Evolutionary conservation across 495 filamentous ascomycete genomes (phyloP).

Genomic region (Melanomma pulvis-pyrius): DNA sequence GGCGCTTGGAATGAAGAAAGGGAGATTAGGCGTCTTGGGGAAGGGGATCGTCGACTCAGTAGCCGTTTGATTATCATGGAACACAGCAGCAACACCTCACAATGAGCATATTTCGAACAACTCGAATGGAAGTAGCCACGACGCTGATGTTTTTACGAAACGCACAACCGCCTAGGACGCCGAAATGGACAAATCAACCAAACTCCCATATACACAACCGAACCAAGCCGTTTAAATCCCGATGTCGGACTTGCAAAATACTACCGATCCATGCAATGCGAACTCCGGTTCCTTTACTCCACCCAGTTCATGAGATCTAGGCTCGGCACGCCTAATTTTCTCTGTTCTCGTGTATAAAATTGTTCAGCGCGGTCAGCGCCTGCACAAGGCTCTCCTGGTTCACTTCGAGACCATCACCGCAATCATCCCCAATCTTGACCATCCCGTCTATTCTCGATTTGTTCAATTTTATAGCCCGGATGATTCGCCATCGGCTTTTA

Average conservation of each 20-base stretch:
- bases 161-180: not conserved
- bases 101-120: not conserved
- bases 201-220: not conserved
- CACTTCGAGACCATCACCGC: constrained; percentile 28
- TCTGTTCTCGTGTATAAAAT: constrained; percentile 36
- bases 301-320: not conserved
- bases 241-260: not conserved
- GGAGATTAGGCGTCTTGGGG: constrained; percentile 60
- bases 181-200: not conserved
- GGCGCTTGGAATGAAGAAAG: constrained; percentile 59
- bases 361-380: constrained; percentile 34
- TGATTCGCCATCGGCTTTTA: constrained; percentile 28
- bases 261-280: constrained; percentile 11
- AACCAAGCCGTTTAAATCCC: not conserved
- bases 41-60: constrained; percentile 29
- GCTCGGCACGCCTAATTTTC: constrained; percentile 5
- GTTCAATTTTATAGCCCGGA: constrained; percentile 16
- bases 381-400: constrained; percentile 27
- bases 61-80: not conserved
- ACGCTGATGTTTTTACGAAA: not conserved
- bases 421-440: constrained; percentile 28
- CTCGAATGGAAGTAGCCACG: not conserved
- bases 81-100: not conserved
- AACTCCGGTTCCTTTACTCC: not conserved
- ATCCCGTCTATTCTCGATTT: constrained; percentile 27